These are phyloP conservation scores for Kandelia obovata DNA, from an alignment of 345 rosid genomes.

Conservation along the genomic window DNA sequence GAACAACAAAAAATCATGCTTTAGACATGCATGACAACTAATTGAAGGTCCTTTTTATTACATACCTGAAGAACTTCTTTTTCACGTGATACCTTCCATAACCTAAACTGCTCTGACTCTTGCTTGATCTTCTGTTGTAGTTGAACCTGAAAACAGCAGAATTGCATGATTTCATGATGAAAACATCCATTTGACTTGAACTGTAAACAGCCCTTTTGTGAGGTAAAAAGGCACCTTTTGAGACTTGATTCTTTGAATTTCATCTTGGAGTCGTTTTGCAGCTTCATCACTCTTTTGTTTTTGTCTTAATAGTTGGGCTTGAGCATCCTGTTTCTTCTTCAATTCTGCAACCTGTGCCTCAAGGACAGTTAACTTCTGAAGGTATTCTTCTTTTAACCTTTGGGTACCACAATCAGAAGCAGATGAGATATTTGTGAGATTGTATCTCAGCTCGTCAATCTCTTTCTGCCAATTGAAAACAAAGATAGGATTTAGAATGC, in stretches of 20 bases:
- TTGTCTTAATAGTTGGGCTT: conserved; percentile 87
- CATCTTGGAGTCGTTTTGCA: conserved; percentile 74
- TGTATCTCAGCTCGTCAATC: conserved; percentile 70
- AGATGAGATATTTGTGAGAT: conserved; percentile 70
- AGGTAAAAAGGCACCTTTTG: conserved; percentile 58
- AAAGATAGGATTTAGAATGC: background rate
- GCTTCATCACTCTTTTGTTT: conserved; percentile 97
- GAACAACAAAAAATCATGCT: background rate
- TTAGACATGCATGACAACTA: background rate
- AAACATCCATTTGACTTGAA: background rate
- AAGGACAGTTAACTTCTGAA: conserved; percentile 79
- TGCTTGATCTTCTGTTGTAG: conserved; percentile 90
- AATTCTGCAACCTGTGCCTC: conserved; percentile 89
- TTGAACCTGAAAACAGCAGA: conserved; percentile 56
- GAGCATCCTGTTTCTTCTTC: conserved; percentile 97
- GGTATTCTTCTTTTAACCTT: conserved; percentile 77
- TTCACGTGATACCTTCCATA: conserved; percentile 90
- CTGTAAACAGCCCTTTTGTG: background rate
- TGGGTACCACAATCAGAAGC: conserved; percentile 74
- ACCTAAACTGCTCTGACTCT: conserved; percentile 82
- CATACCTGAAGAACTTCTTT: conserved; percentile 96
- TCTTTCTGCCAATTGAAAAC: conserved; percentile 63
- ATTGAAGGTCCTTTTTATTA: background rate
- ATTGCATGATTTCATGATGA: conserved; percentile 4
- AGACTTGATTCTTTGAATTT: conserved; percentile 81